Base-by-base conservation (phyloP, 1,139 yeast genomes). In the Debaryomycetaceae sp. region DNA sequence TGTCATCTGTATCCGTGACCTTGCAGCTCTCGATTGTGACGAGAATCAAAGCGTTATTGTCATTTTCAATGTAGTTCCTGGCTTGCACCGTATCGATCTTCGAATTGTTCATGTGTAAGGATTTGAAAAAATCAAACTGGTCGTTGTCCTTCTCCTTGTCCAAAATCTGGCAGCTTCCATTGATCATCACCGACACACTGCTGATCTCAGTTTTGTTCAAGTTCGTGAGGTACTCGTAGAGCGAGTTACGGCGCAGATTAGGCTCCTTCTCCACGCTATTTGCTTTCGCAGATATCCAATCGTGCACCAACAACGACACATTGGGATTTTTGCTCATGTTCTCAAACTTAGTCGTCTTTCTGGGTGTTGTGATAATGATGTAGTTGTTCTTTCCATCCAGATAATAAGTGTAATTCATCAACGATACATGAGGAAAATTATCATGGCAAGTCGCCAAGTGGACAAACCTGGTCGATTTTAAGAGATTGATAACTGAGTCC, bases 341-440 rank as follows among this genome's bases (percentile, higher is more conserved):
- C 36, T 75, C 64, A 61, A 76, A 87, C 63, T 89, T 90, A 45
- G 81, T 81, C 5, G 97, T 87, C 45, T 76, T 66, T 48, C 73
- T 76, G 1, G 83, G 83, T 1, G 95, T 82, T 6, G 95, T 80
- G 47, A 90, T 69, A 34, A 90, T 79, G 41, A 89, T 78, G 48
- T 76, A 73, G 6, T 75, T 75, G 5, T 62, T 58, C 38, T 68
- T 75, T 45, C 62, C 59, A 24, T 65, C 63, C 36, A 64, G 65
- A 56, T 65, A 78, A 39, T 81, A 87, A 5, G 93, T 83, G 61
- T 87, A 90, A 64, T 88, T 90, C 97, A 90, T 90, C 53, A 90
- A 75, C 9, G 93, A 79, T 2, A 89, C 95, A 54, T 90, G 95
- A 6, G 97, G 97, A 33, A 77, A 59, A 46, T 83, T 76, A 42